Evolutionary conservation across 805 yeast genomes (phyloP).

Genomic region (Gaillardinia entomophila): DNA sequence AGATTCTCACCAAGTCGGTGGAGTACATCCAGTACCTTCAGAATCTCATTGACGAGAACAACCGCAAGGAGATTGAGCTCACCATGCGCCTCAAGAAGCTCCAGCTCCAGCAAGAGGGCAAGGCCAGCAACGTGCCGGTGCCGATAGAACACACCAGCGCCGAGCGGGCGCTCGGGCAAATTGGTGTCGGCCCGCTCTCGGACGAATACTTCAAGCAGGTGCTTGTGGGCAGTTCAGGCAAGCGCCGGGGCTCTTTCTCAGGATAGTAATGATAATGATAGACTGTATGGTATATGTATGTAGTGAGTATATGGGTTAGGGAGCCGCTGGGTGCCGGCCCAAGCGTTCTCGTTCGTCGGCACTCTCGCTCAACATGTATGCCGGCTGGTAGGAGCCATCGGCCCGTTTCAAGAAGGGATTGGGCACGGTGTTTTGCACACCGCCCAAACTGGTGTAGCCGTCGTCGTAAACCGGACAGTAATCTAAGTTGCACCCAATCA

Average conservation of each 20-base stretch:
- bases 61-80: conserved; percentile 72
- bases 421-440: conserved; percentile 58
- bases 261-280: too few relatives aligned
- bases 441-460: conserved; percentile 92
- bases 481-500: conserved; percentile 49
- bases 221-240: conserved; percentile 10
- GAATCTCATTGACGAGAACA: conserved; percentile 68
- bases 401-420: conserved; percentile 50
- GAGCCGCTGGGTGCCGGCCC: conserved; percentile 20
- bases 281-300: background rate
- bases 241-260: background rate
- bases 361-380: conserved; percentile 55
- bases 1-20: conserved; percentile 67
- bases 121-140: conserved; percentile 36
- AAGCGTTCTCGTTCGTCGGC: conserved; percentile 51
- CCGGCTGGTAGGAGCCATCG: conserved; percentile 37
- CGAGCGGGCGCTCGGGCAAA: conserved; percentile 64
- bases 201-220: conserved; percentile 25
- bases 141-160: conserved; percentile 63
- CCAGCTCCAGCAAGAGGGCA: conserved; percentile 38
- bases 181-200: conserved; percentile 80
- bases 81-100: conserved; percentile 53
- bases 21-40: conserved; percentile 66
- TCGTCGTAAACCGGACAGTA: conserved; percentile 74
- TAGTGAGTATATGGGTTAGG: background rate